Evolutionary conservation across 2,329 filamentous ascomycete genomes (phyloP), one percentile per base, ranked within the genome.

Genomic region (Xylariaceae sp.): DNA sequence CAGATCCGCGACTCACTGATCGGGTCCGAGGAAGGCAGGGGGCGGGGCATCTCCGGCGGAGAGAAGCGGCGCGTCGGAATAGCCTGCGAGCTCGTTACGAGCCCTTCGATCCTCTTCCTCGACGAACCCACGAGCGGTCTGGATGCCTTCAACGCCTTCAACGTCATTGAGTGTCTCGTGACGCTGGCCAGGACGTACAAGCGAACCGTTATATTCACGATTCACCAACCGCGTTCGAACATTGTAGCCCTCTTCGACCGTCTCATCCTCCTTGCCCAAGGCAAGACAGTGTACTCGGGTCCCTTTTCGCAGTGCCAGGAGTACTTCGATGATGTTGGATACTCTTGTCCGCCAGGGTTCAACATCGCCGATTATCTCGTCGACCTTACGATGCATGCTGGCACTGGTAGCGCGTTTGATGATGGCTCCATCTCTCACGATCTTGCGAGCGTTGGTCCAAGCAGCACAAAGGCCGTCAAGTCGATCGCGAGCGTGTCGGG

Each of bases 321-420:
- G 14, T 98, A 95, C 56, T 98, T 98, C 50, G 87, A 95, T 52
- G 73, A 78, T 29, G 80, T 94, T 40, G 93, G 92, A 27, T 98
- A 95, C 57, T 70, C 83, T 31, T 98, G 93, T 53, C 92, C 92
- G 9, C 83, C 89, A 16, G 93, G 93, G 2, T 98, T 96, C 72
- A 98, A 98, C 52, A 96, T 98, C 59, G 92, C 92, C 4, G 92
- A 98, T 57, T 98, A 95, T 53, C 75, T 98, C 5, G 89, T 98
- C 19, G 92, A 98, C 56, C 70, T 98, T 25, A 96, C 92, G 0
- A 96, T 98, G 90, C 92, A 98, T 56, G 89, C 88, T 16, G 77
- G 84, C 38, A 68, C 71, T 28, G 73, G 68, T 14, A 64, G 72
- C 5, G 63, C 75, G 3, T 71, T 77, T 36, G 73, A 80, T 21